phyloP scores from a whole-genome alignment of 768 basidiomycete genomes.

The Pholiota conissans region DNA sequence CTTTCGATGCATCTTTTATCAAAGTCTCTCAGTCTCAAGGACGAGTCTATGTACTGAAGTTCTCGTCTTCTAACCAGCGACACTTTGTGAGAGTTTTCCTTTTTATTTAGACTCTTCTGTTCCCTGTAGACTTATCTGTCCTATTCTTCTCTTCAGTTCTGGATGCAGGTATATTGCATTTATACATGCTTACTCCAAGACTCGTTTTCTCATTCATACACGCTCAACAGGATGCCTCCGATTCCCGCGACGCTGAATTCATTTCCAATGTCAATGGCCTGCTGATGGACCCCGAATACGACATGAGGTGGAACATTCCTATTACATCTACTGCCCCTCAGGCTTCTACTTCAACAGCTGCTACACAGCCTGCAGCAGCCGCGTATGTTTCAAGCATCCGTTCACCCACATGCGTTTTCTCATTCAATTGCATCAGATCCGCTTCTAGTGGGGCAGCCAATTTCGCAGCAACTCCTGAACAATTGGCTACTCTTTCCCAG shows the following conservation, averaged over 20 bases:
- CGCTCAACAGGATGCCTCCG: constrained; percentile 57
- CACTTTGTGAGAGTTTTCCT: constrained; percentile 68
- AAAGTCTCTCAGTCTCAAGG: constrained; percentile 70
- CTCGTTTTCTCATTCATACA: not conserved
- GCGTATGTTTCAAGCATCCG: constrained; percentile 27
- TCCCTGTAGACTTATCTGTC: constrained; percentile 10
- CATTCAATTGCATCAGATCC: constrained; percentile 12
- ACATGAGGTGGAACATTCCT: constrained; percentile 53
- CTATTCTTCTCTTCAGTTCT: constrained; percentile 57
- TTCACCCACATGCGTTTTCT: not conserved
- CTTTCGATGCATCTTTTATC: constrained; percentile 79
- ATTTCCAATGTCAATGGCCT: constrained; percentile 69
- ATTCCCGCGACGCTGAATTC: constrained; percentile 71
- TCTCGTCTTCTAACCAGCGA: constrained; percentile 85
- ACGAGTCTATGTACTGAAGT: constrained; percentile 85
- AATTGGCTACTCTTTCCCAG: constrained; percentile 60
- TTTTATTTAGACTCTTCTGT: not conserved
- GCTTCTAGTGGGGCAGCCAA: constrained; percentile 20
- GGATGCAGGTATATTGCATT: constrained; percentile 70
- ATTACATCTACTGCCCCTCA: constrained; percentile 35
- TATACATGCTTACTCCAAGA: not conserved
- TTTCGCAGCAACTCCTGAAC: constrained; percentile 57
- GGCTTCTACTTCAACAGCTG: constrained; percentile 40
- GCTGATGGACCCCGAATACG: constrained; percentile 64
- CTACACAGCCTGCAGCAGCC: constrained; percentile 29